A percentile compares a stretch with the other conserved stretches of the same genome.
phyloP scores from a whole-genome alignment of 1,139 yeast genomes.

The Geotrichum klebahnii region DNA sequence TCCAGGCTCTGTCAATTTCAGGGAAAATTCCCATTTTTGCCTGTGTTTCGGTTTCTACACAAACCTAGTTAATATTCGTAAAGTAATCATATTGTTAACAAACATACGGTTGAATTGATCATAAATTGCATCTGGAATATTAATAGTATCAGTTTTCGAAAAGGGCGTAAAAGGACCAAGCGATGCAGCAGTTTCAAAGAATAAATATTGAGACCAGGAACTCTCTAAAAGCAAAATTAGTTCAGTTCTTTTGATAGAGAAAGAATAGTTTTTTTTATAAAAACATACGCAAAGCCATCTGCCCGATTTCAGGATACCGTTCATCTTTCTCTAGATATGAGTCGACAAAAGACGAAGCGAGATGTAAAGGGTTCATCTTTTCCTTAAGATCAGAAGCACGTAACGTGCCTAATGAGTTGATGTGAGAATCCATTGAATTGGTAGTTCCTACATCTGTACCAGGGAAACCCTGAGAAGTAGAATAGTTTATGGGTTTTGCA shows the following conservation, averaged over 20 bases:
- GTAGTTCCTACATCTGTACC: too few relatives aligned
- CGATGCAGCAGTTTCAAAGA: constrained; percentile 25
- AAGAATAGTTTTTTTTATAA: neutral
- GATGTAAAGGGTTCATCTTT: constrained; percentile 31
- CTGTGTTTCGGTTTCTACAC: constrained; percentile 54
- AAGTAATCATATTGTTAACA: neutral
- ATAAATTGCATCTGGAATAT: constrained; percentile 78
- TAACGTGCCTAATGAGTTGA: constrained; percentile 16
- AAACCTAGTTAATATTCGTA: neutral
- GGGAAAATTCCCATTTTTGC: constrained; percentile 83
- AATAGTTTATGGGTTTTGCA: too few relatives aligned
- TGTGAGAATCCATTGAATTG: constrained; percentile 2
- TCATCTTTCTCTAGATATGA: constrained; percentile 38
- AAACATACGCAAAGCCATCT: constrained; percentile 33
- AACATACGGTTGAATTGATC: constrained; percentile 55
- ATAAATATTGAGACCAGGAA: constrained; percentile 31
- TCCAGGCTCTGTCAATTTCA: constrained; percentile 82
- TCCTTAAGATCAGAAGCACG: constrained; percentile 20
- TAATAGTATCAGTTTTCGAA: constrained; percentile 62
- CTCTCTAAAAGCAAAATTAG: constrained; percentile 26
- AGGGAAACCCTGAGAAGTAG: too few relatives aligned
- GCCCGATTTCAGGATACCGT: constrained; percentile 41
- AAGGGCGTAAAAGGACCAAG: constrained; percentile 61
- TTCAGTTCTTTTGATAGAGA: neutral
- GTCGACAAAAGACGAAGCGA: constrained; percentile 39